phyloP scores from a whole-genome alignment of 306 rosid species.

The Prunus kanzakura region DNA sequence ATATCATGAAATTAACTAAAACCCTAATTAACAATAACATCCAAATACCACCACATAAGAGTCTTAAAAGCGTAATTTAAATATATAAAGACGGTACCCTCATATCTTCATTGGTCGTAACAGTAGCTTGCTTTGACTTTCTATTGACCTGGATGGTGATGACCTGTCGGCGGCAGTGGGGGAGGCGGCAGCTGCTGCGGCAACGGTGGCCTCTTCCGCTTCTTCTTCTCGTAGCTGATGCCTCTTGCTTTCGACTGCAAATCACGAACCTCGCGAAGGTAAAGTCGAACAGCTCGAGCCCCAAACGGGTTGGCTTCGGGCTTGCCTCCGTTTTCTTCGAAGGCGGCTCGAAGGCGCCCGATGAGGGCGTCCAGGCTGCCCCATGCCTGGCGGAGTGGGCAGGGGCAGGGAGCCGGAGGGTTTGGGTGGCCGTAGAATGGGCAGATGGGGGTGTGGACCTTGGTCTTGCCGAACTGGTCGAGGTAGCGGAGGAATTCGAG shows the following conservation, averaged over 20 bases:
- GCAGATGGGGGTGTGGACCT: conserved; percentile 89
- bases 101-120: neutral
- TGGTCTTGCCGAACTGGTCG: conserved; percentile 95
- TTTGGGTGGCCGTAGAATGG: conserved; percentile 92
- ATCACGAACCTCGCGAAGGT: conserved; percentile 95
- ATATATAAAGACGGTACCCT: conserved; percentile 1
- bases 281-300: conserved; percentile 90
- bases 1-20: neutral
- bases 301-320: conserved; percentile 94
- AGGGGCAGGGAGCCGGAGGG: conserved; percentile 98
- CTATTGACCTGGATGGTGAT: neutral
- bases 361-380: conserved; percentile 97
- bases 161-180: conserved; percentile 50
- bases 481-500: conserved; percentile 94
- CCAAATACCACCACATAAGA: conserved; percentile 13
- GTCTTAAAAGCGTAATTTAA: neutral
- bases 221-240: conserved; percentile 96
- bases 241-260: conserved; percentile 98
- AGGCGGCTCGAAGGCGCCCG: conserved; percentile 94
- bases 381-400: conserved; percentile 97
- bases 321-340: conserved; percentile 95
- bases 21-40: conserved; percentile 14
- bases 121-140: neutral
- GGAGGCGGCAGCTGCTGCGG: conserved; percentile 13
- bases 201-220: conserved; percentile 67